Percentiles rank a stretch among this genome's conserved stretches.
These are phyloP conservation scores for Diospyros lotus DNA, from an alignment of 148 eudicot genomes.

Conservation along the genomic window DNA sequence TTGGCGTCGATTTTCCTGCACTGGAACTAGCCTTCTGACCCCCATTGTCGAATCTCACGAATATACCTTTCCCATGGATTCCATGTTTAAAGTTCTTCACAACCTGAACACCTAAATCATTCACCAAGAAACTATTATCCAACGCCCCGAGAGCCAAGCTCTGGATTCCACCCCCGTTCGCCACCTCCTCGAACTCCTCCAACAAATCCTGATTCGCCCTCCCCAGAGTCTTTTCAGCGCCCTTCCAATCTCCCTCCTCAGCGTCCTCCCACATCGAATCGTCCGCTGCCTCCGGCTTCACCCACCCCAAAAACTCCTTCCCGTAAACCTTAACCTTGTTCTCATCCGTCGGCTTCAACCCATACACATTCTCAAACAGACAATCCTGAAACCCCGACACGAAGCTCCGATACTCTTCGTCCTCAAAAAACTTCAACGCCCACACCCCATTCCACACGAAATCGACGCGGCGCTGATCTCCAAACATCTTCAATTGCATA, in stretches of 20 bases:
- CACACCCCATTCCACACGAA: slow-evolving; percentile 72
- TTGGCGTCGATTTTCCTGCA: slow-evolving; percentile 42
- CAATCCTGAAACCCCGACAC: slow-evolving; percentile 57
- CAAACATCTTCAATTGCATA: slow-evolving; percentile 81
- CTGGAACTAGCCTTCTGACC: slow-evolving; percentile 21
- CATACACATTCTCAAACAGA: slow-evolving; percentile 83
- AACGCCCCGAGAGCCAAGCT: slow-evolving; percentile 89
- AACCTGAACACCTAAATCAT: slow-evolving; percentile 72
- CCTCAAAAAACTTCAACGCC: slow-evolving; percentile 65
- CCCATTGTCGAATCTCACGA: slow-evolving; percentile 54
- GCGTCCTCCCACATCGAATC: slow-evolving; percentile 91
- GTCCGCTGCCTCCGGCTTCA: slow-evolving; percentile 66
- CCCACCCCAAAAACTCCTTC: slow-evolving; percentile 87
- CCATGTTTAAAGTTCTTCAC: slow-evolving; percentile 95
- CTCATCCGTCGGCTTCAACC: slow-evolving; percentile 50
- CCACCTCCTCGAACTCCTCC: slow-evolving; percentile 86
- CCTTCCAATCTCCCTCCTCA: slow-evolving; percentile 43
- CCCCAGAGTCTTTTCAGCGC: slow-evolving; percentile 20
- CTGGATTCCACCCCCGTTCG: slow-evolving; percentile 63
- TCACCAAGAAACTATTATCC: slow-evolving; percentile 89
- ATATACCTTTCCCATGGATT: slow-evolving; percentile 94
- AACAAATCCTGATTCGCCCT: slow-evolving; percentile 46
- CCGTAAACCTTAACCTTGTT: slow-evolving; percentile 79
- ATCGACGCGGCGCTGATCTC: slow-evolving; percentile 74
- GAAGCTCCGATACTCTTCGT: slow-evolving; percentile 54